phyloP scores from a whole-genome alignment of 1,284 basidiomycete genomes.

The Omphalotus olearius region DNA sequence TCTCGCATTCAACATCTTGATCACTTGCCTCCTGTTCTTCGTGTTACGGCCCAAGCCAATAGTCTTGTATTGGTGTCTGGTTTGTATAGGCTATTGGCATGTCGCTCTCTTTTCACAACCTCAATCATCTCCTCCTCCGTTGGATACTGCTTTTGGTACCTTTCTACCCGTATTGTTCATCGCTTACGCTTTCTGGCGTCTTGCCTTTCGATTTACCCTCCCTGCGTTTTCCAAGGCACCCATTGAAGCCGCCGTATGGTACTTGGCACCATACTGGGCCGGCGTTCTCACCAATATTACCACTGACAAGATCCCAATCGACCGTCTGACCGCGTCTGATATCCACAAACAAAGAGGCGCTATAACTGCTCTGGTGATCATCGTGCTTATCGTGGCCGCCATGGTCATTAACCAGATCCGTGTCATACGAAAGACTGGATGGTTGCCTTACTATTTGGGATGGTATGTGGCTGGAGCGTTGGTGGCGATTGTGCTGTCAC shows the following conservation, averaged over 20 bases:
- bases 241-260: constrained; percentile 72
- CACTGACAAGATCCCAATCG: constrained; percentile 67
- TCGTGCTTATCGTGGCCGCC: constrained; percentile 51
- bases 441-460: constrained; percentile 68
- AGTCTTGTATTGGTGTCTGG: constrained; percentile 71
- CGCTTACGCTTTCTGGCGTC: constrained; percentile 76
- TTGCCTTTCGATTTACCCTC: constrained; percentile 72
- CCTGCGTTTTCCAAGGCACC: constrained; percentile 67
- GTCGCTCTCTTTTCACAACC: constrained; percentile 79
- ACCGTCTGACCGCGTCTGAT: constrained; percentile 70
- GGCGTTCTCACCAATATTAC: constrained; percentile 67
- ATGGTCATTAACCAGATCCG: constrained; percentile 72
- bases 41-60: constrained; percentile 72
- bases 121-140: constrained; percentile 57
- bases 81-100: constrained; percentile 89
- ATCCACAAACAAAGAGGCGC: constrained; percentile 67
- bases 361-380: constrained; percentile 66
- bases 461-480: constrained; percentile 72
- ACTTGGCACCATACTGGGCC: constrained; percentile 79
- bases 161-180: constrained; percentile 82
- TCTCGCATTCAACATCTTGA: constrained; percentile 66
- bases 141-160: constrained; percentile 67
- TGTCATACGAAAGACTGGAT: constrained; percentile 82
- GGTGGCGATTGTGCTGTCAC: constrained; percentile 60
- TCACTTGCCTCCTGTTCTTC: constrained; percentile 66